Conservation (phyloP, 768 basidiomycete genomes). For the Piloderma croceum region DNA sequence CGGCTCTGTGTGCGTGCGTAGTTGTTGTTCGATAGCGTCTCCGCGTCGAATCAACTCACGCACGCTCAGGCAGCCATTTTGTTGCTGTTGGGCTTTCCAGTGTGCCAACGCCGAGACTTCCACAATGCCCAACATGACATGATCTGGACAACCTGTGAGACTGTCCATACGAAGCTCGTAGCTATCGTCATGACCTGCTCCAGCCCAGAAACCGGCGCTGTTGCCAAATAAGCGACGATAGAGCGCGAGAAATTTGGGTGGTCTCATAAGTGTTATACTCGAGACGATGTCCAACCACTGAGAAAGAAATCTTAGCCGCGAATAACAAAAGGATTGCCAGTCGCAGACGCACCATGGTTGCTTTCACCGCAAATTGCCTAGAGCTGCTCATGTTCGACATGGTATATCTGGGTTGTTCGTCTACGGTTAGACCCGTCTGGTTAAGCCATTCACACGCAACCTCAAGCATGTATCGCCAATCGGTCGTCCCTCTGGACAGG, state of each 20-base stretch:
- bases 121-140: slow-evolving; percentile 68
- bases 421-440: slow-evolving; percentile 55
- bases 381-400: slow-evolving; percentile 50
- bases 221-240: slow-evolving; percentile 63
- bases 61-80: slow-evolving; percentile 62
- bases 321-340: slow-evolving; percentile 2
- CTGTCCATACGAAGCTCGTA: slow-evolving; percentile 56
- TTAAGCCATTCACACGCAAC: slow-evolving; percentile 74
- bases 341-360: slow-evolving; percentile 60
- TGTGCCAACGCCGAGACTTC: slow-evolving; percentile 67
- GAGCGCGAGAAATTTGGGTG: slow-evolving; percentile 60
- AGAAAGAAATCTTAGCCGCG: slow-evolving; percentile 13
- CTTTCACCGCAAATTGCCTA: slow-evolving; percentile 59
- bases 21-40: slow-evolving; percentile 60
- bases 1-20: slow-evolving; percentile 40
- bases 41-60: slow-evolving; percentile 73
- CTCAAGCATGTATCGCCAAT: slow-evolving; percentile 67
- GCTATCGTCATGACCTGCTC: slow-evolving; percentile 28
- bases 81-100: slow-evolving; percentile 66
- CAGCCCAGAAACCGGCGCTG: slow-evolving; percentile 41
- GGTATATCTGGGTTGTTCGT: slow-evolving; percentile 59
- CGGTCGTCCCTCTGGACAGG: slow-evolving; percentile 58
- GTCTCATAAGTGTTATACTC: slow-evolving; percentile 51
- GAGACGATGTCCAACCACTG: slow-evolving; percentile 80
- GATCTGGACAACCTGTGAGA: slow-evolving; percentile 75